Percentiles rank a stretch among this genome's conserved stretches.
These are phyloP conservation scores for Dimargaris cristalligena DNA, from an alignment of 192 early-diverging fungal species.

Conservation along the genomic window DNA sequence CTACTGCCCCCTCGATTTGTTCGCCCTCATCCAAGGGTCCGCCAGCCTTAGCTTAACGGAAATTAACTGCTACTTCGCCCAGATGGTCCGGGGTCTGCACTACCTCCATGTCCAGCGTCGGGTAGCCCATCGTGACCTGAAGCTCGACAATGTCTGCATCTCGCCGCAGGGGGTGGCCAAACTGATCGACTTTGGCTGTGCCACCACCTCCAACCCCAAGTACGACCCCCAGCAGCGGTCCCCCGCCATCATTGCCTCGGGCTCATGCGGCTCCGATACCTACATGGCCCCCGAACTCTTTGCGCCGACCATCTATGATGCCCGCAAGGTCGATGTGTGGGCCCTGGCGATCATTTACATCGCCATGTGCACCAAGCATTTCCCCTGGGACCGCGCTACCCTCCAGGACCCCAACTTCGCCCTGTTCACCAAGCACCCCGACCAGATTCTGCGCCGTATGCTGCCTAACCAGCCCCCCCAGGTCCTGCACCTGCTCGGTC, in stretches of 20 bases:
- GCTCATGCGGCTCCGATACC: conserved; percentile 9
- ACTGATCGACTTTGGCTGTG: conserved; percentile 10
- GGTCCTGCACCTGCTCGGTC: background rate
- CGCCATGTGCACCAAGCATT: conserved; percentile 9
- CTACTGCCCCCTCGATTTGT: conserved; percentile 10
- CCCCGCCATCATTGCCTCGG: conserved; percentile 6
- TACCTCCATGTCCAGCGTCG: conserved; percentile 46
- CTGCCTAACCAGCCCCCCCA: conserved; percentile 4
- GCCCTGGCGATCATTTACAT: conserved; percentile 10
- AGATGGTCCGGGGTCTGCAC: conserved; percentile 41
- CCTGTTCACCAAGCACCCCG: conserved; percentile 2
- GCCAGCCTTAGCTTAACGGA: background rate
- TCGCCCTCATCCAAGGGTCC: conserved; percentile 2
- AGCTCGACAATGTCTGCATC: conserved; percentile 9
- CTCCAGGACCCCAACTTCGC: conserved; percentile 3
- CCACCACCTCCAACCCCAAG: conserved; percentile 7
- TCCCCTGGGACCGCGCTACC: conserved; percentile 9
- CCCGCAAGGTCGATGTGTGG: conserved; percentile 8
- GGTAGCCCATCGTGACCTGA: conserved; percentile 11
- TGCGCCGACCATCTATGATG: background rate
- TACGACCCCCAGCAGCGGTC: conserved; percentile 9
- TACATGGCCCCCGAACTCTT: conserved; percentile 10
- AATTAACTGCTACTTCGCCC: conserved; percentile 13
- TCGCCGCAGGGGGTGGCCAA: background rate
- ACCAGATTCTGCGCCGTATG: background rate